Conservation (phyloP, 225 moss, liverwort and hornwort species). For the Neckera pumila region DNA sequence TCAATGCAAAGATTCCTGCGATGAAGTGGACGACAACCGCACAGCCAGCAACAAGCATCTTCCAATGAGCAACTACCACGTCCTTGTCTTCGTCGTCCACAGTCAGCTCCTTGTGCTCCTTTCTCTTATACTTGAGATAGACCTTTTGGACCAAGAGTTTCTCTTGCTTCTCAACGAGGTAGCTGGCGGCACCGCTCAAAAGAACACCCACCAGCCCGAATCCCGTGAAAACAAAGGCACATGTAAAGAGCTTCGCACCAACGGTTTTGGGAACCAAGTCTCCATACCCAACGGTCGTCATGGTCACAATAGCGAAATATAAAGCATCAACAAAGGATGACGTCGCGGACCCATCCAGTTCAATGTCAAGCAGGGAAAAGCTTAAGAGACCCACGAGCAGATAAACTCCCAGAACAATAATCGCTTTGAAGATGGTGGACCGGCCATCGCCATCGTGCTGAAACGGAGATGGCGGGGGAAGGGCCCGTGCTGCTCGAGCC, state of each 20-base stretch:
- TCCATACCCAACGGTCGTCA: conserved; percentile 50
- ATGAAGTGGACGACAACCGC: conserved; percentile 19
- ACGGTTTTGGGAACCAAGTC: conserved; percentile 27
- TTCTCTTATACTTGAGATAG: conserved; percentile 3
- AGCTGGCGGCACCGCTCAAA: conserved; percentile 60
- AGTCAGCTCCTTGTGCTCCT: not conserved
- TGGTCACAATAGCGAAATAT: conserved; percentile 46
- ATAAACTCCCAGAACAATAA: conserved; percentile 14
- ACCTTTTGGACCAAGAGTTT: conserved; percentile 41
- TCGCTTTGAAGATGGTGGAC: conserved; percentile 19
- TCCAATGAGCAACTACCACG: conserved; percentile 43
- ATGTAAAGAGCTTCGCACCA: conserved; percentile 62
- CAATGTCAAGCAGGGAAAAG: conserved; percentile 17
- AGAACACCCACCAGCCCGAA: conserved; percentile 65
- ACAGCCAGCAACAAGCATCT: conserved; percentile 27
- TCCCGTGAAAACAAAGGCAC: conserved; percentile 54
- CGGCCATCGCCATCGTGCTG: not conserved
- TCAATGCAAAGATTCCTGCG: conserved; percentile 38
- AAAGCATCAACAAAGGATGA: conserved; percentile 32
- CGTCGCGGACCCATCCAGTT: conserved; percentile 17
- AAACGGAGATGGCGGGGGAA: conserved; percentile 8
- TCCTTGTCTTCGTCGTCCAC: conserved; percentile 1
- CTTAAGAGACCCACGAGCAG: conserved; percentile 30
- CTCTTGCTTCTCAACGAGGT: conserved; percentile 76
- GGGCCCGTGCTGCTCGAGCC: not conserved